These are phyloP conservation scores for Juglanconis juglandina DNA, from an alignment of 2,329 filamentous ascomycete genomes.

Conservation along the genomic window DNA sequence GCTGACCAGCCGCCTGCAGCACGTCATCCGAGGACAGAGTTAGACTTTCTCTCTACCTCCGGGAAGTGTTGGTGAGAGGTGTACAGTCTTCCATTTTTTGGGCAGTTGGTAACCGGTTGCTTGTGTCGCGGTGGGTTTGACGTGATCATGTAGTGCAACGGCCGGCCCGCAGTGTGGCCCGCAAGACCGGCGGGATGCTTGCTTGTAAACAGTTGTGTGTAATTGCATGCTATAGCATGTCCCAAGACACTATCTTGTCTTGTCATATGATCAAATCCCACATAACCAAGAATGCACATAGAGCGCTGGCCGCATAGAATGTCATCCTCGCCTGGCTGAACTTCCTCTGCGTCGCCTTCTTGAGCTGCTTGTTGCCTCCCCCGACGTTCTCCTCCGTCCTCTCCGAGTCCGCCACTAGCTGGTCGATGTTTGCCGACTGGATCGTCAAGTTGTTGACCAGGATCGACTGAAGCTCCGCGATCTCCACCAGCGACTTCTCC, in stretches of 20 bases:
- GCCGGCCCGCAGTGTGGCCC: no score
- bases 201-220: no score
- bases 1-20: no score
- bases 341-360: constrained; percentile 69
- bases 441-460: constrained; percentile 81
- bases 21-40: no score
- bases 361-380: constrained; percentile 85
- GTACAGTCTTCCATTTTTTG: no score
- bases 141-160: no score
- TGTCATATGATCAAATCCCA: constrained; percentile 67
- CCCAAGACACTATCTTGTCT: background rate
- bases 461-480: constrained; percentile 85
- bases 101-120: no score
- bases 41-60: no score
- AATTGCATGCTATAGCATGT: background rate
- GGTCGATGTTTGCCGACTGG: constrained; percentile 85
- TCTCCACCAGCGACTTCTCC: constrained; percentile 87
- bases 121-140: no score
- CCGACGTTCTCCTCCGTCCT: constrained; percentile 82
- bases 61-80: no score
- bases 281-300: constrained; percentile 70
- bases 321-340: constrained; percentile 69
- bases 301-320: constrained; percentile 73
- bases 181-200: no score
- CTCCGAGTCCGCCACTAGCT: constrained; percentile 79